Evolutionary conservation across 768 basidiomycete species (phyloP), one percentile per base, ranked within the genome.

Genomic region (Macrocybe gigantea): DNA sequence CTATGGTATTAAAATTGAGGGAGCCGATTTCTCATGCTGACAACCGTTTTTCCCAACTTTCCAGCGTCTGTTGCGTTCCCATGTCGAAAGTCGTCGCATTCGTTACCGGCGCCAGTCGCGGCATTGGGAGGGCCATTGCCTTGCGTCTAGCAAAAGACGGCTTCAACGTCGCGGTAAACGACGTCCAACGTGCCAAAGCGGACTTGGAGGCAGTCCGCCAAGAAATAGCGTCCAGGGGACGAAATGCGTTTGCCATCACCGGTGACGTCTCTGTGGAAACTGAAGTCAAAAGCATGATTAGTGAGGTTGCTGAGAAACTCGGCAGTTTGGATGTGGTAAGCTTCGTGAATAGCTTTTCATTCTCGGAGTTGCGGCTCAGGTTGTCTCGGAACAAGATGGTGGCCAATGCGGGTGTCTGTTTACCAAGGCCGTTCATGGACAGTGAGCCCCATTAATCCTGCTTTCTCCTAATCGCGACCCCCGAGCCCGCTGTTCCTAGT

Each of bases 51-150:
- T 22, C 38, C 13, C 13, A 22, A 38, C 38, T 13, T 38, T 13
- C 13, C 38, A 10, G 38, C 6, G 13, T 13, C 38, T 22, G 22
- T n/a, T n/a, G 22, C 38, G 10, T 13, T 7, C 22, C 13, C 13
- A 38, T 22, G 41, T 29, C 29, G 32, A 44, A 30, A 44, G 11
- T 48, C 2, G 51, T 58, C 37, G 57, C 57, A 31, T 45, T 58
- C 6, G 51, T 58, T 10, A 58, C 57, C 6, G 57, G 57, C 10
- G 57, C 57, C 30, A 51, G 63, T 1, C 67, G 64, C 41, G 73
- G 74, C n/a, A 72, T 74, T 14, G 73, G 72, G 5, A 63, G 67
- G 29, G 69, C 68, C 44, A 69, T 74, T 35, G 67, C 72, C 31
- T 52, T 67, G 5, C 64, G 71, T 5, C 65, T 75, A 14, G 72